phyloP scores from a whole-genome alignment of 495 filamentous ascomycete genomes.

The Penicillium canariense region DNA sequence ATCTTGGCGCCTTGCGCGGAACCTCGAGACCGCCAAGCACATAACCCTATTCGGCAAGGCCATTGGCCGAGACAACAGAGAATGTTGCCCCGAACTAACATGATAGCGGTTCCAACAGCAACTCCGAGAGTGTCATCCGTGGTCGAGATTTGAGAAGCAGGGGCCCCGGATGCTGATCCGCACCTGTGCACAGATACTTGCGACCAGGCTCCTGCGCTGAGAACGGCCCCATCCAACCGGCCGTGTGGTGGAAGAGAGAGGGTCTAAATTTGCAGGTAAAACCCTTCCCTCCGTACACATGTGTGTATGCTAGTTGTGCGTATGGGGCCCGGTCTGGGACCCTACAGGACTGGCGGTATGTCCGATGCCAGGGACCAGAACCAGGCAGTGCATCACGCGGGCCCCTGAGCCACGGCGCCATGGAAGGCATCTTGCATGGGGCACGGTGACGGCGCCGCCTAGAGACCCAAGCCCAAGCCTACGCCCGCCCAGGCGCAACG shows the following conservation, averaged over 20 bases:
- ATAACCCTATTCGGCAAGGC: background rate
- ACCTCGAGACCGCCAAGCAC: background rate
- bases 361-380: slow-evolving; percentile 17
- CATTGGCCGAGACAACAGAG: background rate
- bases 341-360: background rate
- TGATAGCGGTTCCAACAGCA: slow-evolving; percentile 12
- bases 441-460: background rate
- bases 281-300: background rate
- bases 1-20: slow-evolving; percentile 22
- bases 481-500: background rate
- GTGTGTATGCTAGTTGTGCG: background rate
- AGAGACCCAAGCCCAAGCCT: slow-evolving; percentile 8
- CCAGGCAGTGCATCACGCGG: background rate
- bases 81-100: background rate
- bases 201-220: background rate
- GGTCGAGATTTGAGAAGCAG: slow-evolving; percentile 11
- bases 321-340: background rate
- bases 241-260: background rate
- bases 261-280: background rate
- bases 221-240: background rate
- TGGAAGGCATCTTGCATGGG: slow-evolving; percentile 2
- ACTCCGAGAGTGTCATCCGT: slow-evolving; percentile 5
- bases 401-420: background rate
- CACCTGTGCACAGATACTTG: slow-evolving; percentile 5
- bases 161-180: slow-evolving; percentile 2